These are phyloP conservation scores for Scedosporium aurantiacum DNA, from an alignment of 2,329 filamentous ascomycete genomes.

Conservation along the genomic window DNA sequence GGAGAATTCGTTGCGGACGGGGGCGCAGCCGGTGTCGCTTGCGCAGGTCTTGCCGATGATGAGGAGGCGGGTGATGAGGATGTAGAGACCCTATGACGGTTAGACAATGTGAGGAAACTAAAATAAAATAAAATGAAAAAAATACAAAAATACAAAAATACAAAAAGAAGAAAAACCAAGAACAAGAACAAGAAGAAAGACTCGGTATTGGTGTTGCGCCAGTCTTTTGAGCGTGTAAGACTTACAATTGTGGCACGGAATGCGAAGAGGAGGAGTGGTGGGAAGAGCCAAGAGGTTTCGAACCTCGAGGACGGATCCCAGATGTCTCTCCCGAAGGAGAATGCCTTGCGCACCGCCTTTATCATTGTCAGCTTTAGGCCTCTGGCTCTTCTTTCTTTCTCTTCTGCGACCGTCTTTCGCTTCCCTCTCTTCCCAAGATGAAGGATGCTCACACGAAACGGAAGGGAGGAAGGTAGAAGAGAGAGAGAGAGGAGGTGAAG, in stretches of 20 bases:
- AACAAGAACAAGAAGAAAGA: no score
- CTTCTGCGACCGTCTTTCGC: no score
- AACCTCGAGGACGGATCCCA: slow-evolving; percentile 55
- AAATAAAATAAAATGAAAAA: no score
- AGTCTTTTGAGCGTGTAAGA: slow-evolving; percentile 11
- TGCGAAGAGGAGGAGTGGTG: slow-evolving; percentile 49
- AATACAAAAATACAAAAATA: no score
- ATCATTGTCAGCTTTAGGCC: background rate
- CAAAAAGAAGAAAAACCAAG: no score
- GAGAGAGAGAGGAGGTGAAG: background rate
- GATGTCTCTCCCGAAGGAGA: slow-evolving; percentile 28
- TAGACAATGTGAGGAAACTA: background rate
- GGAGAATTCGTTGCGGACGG: slow-evolving; percentile 52
- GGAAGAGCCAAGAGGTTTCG: slow-evolving; percentile 72
- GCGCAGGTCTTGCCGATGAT: slow-evolving; percentile 51
- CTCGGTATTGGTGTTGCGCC: no score
- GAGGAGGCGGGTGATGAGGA: slow-evolving; percentile 58
- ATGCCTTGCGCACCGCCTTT: slow-evolving; percentile 14
- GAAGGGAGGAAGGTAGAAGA: background rate
- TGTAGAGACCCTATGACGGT: slow-evolving; percentile 45
- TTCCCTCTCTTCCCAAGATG: no score
- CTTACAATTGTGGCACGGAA: slow-evolving; percentile 44
- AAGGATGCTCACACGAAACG: background rate
- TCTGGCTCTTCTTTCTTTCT: background rate
- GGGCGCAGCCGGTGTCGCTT: slow-evolving; percentile 27